Evolutionary conservation across 139 green algal genomes (phyloP).

Genomic region (Eudorina sp.): DNA sequence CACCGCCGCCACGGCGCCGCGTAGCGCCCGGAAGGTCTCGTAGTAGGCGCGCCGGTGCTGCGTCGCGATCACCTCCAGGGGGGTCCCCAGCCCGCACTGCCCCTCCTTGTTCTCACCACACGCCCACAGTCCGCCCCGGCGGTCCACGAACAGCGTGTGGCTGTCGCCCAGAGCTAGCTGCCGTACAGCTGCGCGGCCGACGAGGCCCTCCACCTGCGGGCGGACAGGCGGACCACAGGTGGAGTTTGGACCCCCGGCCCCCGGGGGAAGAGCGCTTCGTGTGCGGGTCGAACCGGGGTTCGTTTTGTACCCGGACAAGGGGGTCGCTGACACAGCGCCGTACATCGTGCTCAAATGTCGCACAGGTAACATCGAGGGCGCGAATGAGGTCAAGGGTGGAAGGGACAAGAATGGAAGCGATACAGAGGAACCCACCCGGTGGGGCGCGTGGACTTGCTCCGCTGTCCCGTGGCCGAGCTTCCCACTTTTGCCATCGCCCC

Average conservation of each 20-base stretch:
- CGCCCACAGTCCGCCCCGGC: slow-evolving; percentile 60
- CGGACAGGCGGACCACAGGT: too few species aligned
- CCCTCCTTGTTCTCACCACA: slow-evolving; percentile 77
- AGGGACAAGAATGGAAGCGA: too few species aligned
- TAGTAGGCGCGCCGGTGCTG: slow-evolving; percentile 69
- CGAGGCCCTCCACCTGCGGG: slow-evolving; percentile 69
- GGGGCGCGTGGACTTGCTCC: slow-evolving; percentile 44
- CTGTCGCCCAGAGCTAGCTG: slow-evolving; percentile 68
- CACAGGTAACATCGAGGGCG: too few species aligned
- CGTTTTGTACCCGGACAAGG: too few species aligned
- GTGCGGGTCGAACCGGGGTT: too few species aligned
- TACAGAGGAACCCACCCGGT: slow-evolving; percentile 34
- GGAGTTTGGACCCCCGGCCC: too few species aligned
- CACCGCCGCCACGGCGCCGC: background rate
- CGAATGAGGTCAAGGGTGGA: too few species aligned
- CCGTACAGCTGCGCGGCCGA: slow-evolving; percentile 63
- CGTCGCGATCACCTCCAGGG: slow-evolving; percentile 67
- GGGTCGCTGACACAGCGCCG: too few species aligned
- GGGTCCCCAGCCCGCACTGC: slow-evolving; percentile 72
- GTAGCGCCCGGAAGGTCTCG: background rate
- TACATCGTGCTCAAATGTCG: too few species aligned
- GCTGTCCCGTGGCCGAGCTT: slow-evolving; percentile 77
- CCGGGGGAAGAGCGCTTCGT: too few species aligned
- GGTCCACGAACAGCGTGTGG: slow-evolving; percentile 79
- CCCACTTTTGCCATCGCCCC: slow-evolving; percentile 71